A percentile compares a stretch with the other conserved stretches of the same genome.
These are phyloP conservation scores for Vaccinium darrowii DNA, from an alignment of 148 eudicot genomes.

Conservation along the genomic window DNA sequence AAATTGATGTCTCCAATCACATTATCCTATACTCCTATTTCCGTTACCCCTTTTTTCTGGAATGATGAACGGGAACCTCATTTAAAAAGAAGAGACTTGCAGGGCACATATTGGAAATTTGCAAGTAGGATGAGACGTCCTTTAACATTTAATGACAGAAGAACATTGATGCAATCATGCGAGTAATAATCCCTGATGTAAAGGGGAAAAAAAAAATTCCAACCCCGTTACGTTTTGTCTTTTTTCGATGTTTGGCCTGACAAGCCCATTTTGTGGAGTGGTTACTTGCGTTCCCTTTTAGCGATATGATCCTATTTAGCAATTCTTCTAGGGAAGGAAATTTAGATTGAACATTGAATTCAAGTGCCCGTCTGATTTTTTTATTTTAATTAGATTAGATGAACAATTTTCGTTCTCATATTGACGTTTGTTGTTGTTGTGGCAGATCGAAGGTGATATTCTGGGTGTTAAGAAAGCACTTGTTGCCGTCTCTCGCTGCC, in stretches of 20 bases:
- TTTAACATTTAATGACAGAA: no score
- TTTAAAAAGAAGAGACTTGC: no score
- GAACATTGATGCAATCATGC: no score
- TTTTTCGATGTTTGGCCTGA: background rate
- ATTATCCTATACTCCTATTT: background rate
- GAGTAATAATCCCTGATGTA: no score
- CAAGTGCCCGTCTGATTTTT: background rate
- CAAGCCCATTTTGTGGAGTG: background rate
- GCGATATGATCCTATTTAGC: background rate
- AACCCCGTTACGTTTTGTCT: background rate
- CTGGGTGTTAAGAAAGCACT: conserved; percentile 70
- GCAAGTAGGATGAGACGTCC: no score
- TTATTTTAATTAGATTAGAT: background rate
- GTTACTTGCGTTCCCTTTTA: background rate
- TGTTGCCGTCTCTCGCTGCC: conserved; percentile 53
- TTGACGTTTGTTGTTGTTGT: background rate
- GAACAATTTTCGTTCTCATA: background rate
- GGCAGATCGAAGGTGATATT: conserved; percentile 72
- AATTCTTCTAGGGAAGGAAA: background rate
- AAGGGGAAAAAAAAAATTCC: no score
- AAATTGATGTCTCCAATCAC: background rate
- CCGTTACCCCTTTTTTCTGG: no score
- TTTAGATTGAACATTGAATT: no score
- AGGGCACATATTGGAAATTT: no score
- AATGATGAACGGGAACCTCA: no score